Conservation (phyloP, 108 stramenopile species). For the Cylindrotheca closterium region DNA sequence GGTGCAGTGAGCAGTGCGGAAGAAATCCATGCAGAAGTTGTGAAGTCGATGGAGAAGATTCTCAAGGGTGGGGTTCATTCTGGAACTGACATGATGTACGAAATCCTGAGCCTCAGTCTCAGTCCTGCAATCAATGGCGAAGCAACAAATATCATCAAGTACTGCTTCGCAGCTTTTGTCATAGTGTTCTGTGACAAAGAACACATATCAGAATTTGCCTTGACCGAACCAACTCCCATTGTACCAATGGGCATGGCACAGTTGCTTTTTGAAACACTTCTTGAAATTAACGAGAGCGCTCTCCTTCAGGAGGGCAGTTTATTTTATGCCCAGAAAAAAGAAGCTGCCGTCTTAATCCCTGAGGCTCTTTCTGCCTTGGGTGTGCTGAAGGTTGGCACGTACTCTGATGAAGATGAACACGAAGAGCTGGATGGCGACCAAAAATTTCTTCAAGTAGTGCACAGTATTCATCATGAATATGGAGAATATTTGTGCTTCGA, state of each 20-base stretch:
- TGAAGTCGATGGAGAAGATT: conserved; percentile 65
- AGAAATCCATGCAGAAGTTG: conserved; percentile 48
- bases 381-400: conserved; percentile 53
- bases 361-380: conserved; percentile 71
- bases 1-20: conserved; percentile 51
- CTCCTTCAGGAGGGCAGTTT: conserved; percentile 59
- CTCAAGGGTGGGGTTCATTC: conserved; percentile 43
- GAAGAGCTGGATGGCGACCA: conserved; percentile 40
- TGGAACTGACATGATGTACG: conserved; percentile 67
- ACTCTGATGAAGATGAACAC: conserved; percentile 31
- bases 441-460: conserved; percentile 69
- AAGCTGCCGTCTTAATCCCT: conserved; percentile 66
- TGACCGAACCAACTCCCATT: conserved; percentile 48
- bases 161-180: conserved; percentile 71
- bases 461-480: conserved; percentile 56
- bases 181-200: conserved; percentile 58
- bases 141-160: conserved; percentile 65
- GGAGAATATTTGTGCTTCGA: conserved; percentile 51
- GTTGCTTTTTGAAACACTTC: conserved; percentile 55
- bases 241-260: conserved; percentile 60
- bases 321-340: conserved; percentile 59
- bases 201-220: conserved; percentile 41
- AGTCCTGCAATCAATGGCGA: conserved; percentile 70
- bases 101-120: conserved; percentile 64
- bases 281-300: conserved; percentile 52